Conservation (phyloP, 192 early-diverging fungal species). For the Spizellomyces punctatus region DNA sequence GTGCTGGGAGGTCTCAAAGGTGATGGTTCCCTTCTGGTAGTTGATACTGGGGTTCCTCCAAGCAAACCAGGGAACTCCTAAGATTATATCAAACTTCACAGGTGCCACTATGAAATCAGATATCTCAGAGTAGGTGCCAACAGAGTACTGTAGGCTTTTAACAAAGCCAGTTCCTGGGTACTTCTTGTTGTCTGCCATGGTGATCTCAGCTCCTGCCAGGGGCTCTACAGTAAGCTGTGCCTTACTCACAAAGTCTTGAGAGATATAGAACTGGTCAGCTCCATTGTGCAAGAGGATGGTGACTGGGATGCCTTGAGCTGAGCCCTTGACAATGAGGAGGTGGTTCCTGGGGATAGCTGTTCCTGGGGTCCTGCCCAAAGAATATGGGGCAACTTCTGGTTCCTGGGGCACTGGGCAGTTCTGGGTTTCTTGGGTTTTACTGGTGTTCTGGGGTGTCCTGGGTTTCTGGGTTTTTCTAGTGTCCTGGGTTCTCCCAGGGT, state of each 20-base stretch:
- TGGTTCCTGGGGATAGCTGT: not conserved
- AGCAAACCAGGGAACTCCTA: too few species aligned
- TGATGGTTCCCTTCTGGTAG: too few species aligned
- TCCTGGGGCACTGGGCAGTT: too few species aligned
- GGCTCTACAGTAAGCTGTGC: not conserved
- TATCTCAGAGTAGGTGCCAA: constrained; percentile 43
- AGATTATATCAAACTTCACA: too few species aligned
- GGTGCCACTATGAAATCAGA: too few species aligned
- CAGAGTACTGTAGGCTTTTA: not conserved
- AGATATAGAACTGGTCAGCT: not conserved
- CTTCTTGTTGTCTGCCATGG: not conserved
- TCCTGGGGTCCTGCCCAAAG: not conserved
- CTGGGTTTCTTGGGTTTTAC: too few species aligned
- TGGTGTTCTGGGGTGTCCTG: too few species aligned
- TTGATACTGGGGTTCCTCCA: too few species aligned
- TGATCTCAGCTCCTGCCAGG: not conserved
- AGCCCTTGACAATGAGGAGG: not conserved
- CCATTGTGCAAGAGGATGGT: not conserved
- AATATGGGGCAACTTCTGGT: not conserved
- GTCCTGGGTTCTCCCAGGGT: too few species aligned
- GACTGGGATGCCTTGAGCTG: not conserved
- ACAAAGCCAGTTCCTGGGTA: not conserved
- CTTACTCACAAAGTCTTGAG: not conserved
- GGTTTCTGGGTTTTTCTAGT: not conserved
- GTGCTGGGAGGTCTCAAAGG: too few species aligned